Conservation (phyloP, 352 stramenopile genomes). For the Globisporangium heterothallicum region DNA sequence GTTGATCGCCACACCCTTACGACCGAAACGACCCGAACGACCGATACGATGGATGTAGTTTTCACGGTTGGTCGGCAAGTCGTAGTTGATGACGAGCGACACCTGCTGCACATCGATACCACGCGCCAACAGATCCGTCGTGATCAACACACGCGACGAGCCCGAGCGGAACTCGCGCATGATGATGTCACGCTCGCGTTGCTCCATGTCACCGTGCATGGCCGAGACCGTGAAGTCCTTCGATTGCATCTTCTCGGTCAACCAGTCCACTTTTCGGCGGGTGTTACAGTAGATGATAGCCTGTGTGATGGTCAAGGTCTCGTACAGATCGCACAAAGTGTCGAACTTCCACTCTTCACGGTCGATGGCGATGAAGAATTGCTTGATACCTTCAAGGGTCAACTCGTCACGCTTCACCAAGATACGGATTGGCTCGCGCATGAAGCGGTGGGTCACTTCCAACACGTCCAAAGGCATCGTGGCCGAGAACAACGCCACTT, state of each 20-base stretch:
- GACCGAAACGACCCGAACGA: constrained; percentile 98
- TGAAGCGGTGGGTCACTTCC: constrained; percentile 98
- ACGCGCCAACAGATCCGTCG: constrained; percentile 97
- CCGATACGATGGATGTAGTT: constrained; percentile 99
- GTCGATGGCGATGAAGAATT: constrained; percentile 99
- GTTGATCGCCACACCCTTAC: constrained; percentile 99
- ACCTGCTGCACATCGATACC: constrained; percentile 99
- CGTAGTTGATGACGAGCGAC: constrained; percentile 99
- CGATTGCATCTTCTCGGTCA: constrained; percentile 98
- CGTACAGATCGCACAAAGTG: constrained; percentile 99
- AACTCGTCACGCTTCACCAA: constrained; percentile 99
- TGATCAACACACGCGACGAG: constrained; percentile 99
- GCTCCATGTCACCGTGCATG: constrained; percentile 99
- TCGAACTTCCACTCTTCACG: constrained; percentile 99
- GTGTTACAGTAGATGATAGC: constrained; percentile 99
- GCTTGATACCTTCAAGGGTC: constrained; percentile 99
- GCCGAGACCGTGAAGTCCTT: constrained; percentile 99
- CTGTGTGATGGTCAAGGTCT: constrained; percentile 99
- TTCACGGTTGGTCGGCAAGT: constrained; percentile 99
- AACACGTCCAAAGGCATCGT: constrained; percentile 99
- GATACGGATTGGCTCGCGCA: constrained; percentile 98
- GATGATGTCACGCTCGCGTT: constrained; percentile 99
- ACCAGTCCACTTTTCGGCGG: constrained; percentile 98
- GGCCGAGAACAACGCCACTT: constrained; percentile 98
- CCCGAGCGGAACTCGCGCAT: constrained; percentile 99